Conservation (phyloP, 2,329 filamentous ascomycete genomes). For the Trichoderma breve region DNA sequence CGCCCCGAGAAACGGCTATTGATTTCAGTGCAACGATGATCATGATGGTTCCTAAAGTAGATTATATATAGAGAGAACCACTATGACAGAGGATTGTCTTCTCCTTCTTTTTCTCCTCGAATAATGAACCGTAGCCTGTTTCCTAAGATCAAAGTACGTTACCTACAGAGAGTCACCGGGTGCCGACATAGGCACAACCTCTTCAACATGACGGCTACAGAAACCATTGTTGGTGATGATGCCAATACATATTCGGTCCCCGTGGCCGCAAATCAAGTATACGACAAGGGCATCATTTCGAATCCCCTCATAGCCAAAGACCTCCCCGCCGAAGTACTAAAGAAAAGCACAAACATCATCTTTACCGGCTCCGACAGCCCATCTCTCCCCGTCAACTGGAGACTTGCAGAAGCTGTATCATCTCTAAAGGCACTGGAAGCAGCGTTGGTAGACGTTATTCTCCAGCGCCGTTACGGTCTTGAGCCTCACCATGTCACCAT, state of each 20-base stretch:
- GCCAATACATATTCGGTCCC: constrained; percentile 1
- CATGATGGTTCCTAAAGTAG: neutral
- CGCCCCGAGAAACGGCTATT: neutral
- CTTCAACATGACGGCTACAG: neutral
- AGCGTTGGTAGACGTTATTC: constrained; percentile 42
- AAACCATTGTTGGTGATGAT: neutral
- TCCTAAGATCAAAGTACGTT: neutral
- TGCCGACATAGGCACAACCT: neutral
- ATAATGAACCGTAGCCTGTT: neutral
- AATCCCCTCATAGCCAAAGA: constrained; percentile 14
- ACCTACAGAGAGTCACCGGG: neutral
- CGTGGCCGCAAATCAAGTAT: constrained; percentile 5
- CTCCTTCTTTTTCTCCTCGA: neutral
- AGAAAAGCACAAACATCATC: neutral
- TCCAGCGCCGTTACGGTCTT: constrained; percentile 45
- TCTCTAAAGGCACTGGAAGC: constrained; percentile 50
- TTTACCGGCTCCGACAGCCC: constrained; percentile 21
- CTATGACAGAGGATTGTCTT: neutral
- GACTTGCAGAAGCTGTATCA: constrained; percentile 53
- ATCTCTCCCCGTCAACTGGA: constrained; percentile 52
- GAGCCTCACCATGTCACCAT: constrained; percentile 42
- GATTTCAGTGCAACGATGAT: neutral
- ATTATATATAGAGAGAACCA: neutral
- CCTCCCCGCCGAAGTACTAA: neutral
- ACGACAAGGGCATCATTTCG: neutral